Conservation (phyloP, 169 alveolate species). For the Toxoplasma gondii region DNA sequence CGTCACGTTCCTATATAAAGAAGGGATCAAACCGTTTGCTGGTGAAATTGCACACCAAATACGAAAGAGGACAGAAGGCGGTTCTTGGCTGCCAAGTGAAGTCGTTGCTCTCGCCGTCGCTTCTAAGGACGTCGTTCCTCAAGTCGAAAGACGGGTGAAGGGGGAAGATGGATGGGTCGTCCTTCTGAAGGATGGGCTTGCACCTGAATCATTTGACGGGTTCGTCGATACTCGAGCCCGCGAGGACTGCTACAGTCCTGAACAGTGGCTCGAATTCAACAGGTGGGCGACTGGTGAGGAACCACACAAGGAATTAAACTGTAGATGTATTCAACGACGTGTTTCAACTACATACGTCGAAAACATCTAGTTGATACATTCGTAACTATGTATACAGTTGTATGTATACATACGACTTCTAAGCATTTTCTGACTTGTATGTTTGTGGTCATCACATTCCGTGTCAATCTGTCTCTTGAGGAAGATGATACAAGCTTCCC, state of each 20-base stretch:
- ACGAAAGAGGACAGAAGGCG: conserved; percentile 18
- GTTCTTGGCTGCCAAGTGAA: conserved; percentile 43
- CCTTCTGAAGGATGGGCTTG: neutral
- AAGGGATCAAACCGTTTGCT: conserved; percentile 60
- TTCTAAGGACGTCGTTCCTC: neutral
- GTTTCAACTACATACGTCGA: too few species aligned
- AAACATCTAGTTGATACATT: neutral
- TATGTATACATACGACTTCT: neutral
- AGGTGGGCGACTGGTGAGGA: neutral
- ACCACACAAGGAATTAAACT: too few species aligned
- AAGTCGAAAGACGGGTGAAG: conserved; percentile 47
- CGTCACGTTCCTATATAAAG: conserved; percentile 10
- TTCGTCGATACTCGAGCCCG: conserved; percentile 55
- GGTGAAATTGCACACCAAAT: conserved; percentile 54
- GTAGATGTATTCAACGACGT: neutral
- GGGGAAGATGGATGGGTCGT: conserved; percentile 57
- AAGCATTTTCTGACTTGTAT: too few species aligned
- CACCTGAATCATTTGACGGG: conserved; percentile 1
- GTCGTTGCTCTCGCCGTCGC: conserved; percentile 45
- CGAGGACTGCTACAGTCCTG: conserved; percentile 27
- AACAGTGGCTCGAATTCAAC: conserved; percentile 55
- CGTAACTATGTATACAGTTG: neutral
- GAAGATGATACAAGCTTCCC: too few species aligned
- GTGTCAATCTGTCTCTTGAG: too few species aligned
- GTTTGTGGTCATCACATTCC: too few species aligned